Conservation (phyloP, 768 basidiomycete species). For the Tremella fuciformis region DNA sequence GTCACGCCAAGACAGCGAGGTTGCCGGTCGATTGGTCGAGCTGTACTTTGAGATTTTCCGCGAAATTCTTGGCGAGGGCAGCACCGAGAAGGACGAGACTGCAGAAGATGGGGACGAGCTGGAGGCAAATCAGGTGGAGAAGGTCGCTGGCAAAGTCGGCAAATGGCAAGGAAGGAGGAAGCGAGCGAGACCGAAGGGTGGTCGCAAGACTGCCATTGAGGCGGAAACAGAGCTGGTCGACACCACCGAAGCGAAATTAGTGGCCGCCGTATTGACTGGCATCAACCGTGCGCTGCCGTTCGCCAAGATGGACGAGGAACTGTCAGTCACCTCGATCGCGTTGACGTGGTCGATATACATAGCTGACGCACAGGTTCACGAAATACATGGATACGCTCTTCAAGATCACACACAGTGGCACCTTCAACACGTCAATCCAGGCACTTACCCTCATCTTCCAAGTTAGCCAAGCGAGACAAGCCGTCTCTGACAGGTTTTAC, state of each 20-base stretch:
- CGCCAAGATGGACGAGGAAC: constrained; percentile 71
- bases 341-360: not conserved
- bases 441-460: constrained; percentile 85
- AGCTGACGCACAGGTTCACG: constrained; percentile 61
- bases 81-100: constrained; percentile 26
- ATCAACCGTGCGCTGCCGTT: constrained; percentile 94
- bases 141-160: constrained; percentile 52
- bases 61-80: constrained; percentile 70
- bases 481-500: constrained; percentile 56
- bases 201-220: constrained; percentile 45
- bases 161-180: constrained; percentile 53
- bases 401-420: constrained; percentile 88
- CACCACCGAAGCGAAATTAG: constrained; percentile 72
- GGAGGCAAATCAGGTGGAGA: constrained; percentile 52
- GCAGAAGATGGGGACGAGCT: constrained; percentile 43
- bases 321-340: no score
- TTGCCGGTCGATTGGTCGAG: constrained; percentile 75
- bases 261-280: constrained; percentile 87
- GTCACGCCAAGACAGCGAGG: constrained; percentile 62
- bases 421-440: constrained; percentile 94
- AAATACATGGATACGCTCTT: constrained; percentile 90
- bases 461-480: constrained; percentile 54
- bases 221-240: constrained; percentile 59
- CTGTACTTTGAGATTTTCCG: constrained; percentile 93
- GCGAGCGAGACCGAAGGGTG: constrained; percentile 39